Evolutionary conservation across 805 yeast species (phyloP).

Genomic region (Suhomyces sp.): DNA sequence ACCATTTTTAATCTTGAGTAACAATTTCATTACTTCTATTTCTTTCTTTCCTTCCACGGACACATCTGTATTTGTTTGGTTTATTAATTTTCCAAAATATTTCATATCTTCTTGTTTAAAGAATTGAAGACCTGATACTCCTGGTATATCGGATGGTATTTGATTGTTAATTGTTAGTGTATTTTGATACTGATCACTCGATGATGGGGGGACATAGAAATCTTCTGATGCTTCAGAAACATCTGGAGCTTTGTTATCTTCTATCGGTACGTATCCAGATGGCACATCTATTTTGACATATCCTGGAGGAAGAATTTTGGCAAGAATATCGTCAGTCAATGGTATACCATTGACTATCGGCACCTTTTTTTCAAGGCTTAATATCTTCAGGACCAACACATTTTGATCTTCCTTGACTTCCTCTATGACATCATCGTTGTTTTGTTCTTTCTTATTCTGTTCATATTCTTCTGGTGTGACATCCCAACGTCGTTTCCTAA

Average conservation of each 20-base stretch:
- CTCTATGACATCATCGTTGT: too few species aligned
- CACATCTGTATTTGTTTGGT: conserved; percentile 29
- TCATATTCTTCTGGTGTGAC: conserved; percentile 39
- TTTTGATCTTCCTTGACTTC: conserved; percentile 13
- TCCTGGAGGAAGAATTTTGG: conserved; percentile 52
- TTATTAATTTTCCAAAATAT: conserved; percentile 60
- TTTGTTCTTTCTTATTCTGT: conserved; percentile 4
- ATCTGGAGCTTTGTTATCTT: conserved; percentile 32
- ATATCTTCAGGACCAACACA: conserved; percentile 23
- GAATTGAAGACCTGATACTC: conserved; percentile 61
- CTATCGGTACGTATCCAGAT: conserved; percentile 35
- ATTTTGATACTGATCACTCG: conserved; percentile 22
- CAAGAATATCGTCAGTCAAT: conserved; percentile 47
- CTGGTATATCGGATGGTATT: conserved; percentile 59
- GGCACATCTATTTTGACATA: conserved; percentile 49
- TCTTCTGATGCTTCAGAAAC: conserved; percentile 23
- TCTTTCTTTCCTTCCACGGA: conserved; percentile 58
- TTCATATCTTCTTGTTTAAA: conserved; percentile 71
- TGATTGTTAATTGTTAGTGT: conserved; percentile 25
- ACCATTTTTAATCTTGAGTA: conserved; percentile 79
- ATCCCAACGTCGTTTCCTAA: conserved; percentile 45
- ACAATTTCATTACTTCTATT: conserved; percentile 56
- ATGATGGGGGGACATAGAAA: conserved; percentile 55
- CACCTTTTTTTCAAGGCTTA: conserved; percentile 16
- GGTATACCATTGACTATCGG: conserved; percentile 31